phyloP scores from a whole-genome alignment of 139 green algal genomes.

The Diplosphaera chodatii region DNA sequence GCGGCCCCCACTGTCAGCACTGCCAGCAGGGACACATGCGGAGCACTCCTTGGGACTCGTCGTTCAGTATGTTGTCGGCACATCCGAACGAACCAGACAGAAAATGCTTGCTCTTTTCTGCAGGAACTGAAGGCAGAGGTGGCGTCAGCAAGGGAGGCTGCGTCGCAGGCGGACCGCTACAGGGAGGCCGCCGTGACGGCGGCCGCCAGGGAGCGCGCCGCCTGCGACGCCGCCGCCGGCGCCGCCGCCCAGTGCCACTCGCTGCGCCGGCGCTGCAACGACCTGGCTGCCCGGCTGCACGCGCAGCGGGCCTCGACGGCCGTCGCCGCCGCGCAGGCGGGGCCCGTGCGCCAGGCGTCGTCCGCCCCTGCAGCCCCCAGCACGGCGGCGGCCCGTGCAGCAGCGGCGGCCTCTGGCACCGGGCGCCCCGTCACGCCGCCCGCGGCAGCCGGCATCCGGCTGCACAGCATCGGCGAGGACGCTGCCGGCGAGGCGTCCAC shows the following conservation, averaged over 20 bases:
- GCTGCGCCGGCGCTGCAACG: not conserved
- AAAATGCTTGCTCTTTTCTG: too few relatives aligned
- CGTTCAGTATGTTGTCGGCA: too few relatives aligned
- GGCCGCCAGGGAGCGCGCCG: not conserved
- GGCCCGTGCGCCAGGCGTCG: too few relatives aligned
- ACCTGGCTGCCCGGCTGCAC: not conserved
- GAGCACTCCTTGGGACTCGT: too few relatives aligned
- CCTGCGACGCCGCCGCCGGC: not conserved
- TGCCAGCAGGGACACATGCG: too few relatives aligned
- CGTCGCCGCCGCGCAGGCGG: too few relatives aligned
- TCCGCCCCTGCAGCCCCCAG: too few relatives aligned
- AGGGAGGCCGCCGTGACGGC: not conserved
- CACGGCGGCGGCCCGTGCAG: not conserved
- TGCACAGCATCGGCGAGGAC: not conserved
- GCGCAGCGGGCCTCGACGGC: not conserved
- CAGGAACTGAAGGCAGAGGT: conserved; percentile 2
- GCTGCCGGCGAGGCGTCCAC: too few relatives aligned
- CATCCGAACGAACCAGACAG: too few relatives aligned
- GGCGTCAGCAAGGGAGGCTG: not conserved
- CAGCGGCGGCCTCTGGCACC: too few relatives aligned
- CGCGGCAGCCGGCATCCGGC: too few relatives aligned
- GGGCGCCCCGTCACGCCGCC: not conserved
- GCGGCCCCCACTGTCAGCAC: too few relatives aligned
- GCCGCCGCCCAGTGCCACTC: not conserved
- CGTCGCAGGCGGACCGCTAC: not conserved